phyloP scores from a whole-genome alignment of 2,329 filamentous ascomycete genomes.

The Tolypocladium ophioglossoides region DNA sequence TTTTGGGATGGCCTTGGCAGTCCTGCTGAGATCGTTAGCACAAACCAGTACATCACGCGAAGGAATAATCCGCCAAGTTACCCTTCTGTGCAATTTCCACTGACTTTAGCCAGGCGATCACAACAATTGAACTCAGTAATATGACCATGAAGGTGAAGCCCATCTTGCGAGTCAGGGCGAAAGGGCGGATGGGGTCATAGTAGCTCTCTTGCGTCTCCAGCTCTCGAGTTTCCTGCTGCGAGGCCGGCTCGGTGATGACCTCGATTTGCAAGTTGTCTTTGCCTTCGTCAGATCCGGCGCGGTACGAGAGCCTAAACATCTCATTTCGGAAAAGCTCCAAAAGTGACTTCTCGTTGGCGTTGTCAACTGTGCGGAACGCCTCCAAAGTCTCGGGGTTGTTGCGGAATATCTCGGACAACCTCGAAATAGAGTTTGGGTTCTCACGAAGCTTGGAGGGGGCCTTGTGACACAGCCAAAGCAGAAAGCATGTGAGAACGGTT shows the following conservation, averaged over 20 bases:
- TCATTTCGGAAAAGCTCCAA: conserved; percentile 2
- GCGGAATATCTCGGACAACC: conserved; percentile 10
- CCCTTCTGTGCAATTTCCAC: conserved; percentile 10
- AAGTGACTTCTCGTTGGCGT: conserved; percentile 5
- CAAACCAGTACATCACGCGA: no score
- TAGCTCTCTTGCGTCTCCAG: conserved; percentile 4
- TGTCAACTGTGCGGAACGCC: conserved; percentile 5
- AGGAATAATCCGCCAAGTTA: conserved; percentile 2
- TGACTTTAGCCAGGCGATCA: conserved; percentile 12
- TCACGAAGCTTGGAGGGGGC: conserved; percentile 6
- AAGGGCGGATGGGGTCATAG: conserved; percentile 14
- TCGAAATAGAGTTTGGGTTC: conserved; percentile 16
- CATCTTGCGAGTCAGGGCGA: conserved; percentile 7
- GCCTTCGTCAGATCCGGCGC: no score
- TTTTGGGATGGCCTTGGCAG: conserved; percentile 5
- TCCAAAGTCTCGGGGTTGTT: conserved; percentile 4
- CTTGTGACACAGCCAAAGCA: conserved; percentile 7
- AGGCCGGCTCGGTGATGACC: no score
- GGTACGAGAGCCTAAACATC: conserved; percentile 7
- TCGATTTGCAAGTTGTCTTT: no score
- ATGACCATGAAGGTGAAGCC: conserved; percentile 8
- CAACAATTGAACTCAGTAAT: conserved; percentile 6
- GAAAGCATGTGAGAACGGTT: conserved; percentile 2
- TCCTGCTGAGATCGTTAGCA: no score
- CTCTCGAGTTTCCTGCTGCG: no score